Percentiles rank a stretch among this genome's conserved stretches.
phyloP scores from a whole-genome alignment of 768 basidiomycete genomes.

The Agrocybe praecox region DNA sequence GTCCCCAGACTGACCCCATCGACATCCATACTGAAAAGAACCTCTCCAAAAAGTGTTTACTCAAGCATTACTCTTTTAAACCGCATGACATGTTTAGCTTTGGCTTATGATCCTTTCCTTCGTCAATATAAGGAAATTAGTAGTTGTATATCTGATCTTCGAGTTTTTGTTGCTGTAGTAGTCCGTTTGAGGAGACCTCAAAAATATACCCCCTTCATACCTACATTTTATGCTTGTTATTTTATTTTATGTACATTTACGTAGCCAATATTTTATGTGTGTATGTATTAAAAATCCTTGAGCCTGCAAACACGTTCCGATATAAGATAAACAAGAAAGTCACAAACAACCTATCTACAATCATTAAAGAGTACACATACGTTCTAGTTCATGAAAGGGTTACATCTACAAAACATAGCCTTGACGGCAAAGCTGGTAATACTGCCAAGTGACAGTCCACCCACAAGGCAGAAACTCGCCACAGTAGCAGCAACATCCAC shows the following conservation, averaged over 20 bases:
- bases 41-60: slow-evolving; percentile 1
- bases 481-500: slow-evolving; percentile 87
- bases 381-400: slow-evolving; percentile 54
- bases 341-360: not conserved
- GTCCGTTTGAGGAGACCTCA: too few species aligned
- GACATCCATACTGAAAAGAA: not conserved
- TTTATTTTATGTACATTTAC: not conserved
- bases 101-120: not conserved
- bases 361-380: not conserved
- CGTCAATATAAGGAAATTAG: not conserved
- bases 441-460: slow-evolving; percentile 77
- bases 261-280: not conserved
- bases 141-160: too few species aligned
- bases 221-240: not conserved
- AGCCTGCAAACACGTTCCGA: not conserved
- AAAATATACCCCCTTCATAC: too few species aligned
- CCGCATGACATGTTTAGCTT: not conserved
- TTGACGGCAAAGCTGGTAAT: slow-evolving; percentile 81
- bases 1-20: not conserved
- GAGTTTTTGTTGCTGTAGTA: too few species aligned
- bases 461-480: slow-evolving; percentile 75
- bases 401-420: slow-evolving; percentile 67
- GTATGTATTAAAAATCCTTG: slow-evolving; percentile 3
- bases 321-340: not conserved
- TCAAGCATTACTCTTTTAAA: not conserved